Conservation (phyloP, 2,329 filamentous ascomycete species). For the Didymellaceae sp. region DNA sequence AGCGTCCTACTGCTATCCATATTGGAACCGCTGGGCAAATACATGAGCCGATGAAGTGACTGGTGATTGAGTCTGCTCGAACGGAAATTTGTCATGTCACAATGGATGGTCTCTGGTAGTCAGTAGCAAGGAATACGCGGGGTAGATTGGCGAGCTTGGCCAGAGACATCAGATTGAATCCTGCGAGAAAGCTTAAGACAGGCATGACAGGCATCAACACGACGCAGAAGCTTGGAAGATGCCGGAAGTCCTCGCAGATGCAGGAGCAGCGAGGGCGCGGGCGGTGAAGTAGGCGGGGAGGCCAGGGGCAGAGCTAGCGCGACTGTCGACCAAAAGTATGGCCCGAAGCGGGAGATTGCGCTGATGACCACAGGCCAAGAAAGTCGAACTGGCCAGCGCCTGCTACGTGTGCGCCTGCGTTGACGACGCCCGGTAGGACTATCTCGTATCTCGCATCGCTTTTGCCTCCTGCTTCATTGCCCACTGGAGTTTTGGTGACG, state of each 20-base stretch:
- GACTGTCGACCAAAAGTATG: constrained; percentile 18
- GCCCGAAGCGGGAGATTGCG: constrained; percentile 20
- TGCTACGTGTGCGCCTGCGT: constrained; percentile 16
- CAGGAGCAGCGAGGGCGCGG: neutral
- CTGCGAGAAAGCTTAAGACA: too few relatives aligned
- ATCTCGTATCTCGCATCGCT: neutral
- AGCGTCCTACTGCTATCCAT: too few relatives aligned
- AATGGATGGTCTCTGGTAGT: too few relatives aligned
- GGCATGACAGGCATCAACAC: too few relatives aligned
- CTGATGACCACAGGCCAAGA: constrained; percentile 2
- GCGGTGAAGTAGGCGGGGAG: constrained; percentile 31
- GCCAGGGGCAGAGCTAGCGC: constrained; percentile 15
- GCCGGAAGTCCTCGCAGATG: neutral
- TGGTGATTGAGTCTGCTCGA: too few relatives aligned
- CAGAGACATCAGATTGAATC: too few relatives aligned
- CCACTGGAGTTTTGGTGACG: neutral
- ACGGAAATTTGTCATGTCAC: too few relatives aligned
- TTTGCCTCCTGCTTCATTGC: neutral
- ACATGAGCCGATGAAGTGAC: too few relatives aligned
- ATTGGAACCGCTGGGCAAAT: too few relatives aligned
- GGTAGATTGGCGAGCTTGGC: too few relatives aligned
- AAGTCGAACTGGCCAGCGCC: constrained; percentile 17
- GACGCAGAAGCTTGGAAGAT: neutral
- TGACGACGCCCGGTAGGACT: constrained; percentile 12
- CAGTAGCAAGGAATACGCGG: too few relatives aligned